phyloP scores from a whole-genome alignment of 2,329 filamentous ascomycete species.

The Botrytis elliptica region DNA sequence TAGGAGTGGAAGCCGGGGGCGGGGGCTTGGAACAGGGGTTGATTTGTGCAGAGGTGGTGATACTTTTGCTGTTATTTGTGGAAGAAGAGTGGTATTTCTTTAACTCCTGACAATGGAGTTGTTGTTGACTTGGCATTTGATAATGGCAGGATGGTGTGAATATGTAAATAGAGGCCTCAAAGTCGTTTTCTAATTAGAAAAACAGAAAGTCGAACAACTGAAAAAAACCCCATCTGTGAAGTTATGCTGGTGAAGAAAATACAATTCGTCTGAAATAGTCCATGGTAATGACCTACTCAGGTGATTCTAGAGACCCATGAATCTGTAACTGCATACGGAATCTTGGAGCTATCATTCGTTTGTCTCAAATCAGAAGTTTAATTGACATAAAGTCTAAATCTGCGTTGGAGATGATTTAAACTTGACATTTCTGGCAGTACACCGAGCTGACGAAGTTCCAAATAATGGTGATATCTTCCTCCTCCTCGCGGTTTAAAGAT shows the following conservation, averaged over 20 bases:
- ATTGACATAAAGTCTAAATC: background rate
- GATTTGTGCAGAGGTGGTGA: background rate
- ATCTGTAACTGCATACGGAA: background rate
- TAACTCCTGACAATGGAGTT: background rate
- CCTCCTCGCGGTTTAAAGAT: fast-evolving
- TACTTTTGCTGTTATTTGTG: background rate
- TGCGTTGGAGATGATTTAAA: background rate
- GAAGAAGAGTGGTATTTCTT: background rate
- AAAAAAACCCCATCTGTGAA: too few species aligned
- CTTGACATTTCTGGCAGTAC: fast-evolving
- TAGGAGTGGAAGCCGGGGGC: too few species aligned
- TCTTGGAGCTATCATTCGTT: background rate
- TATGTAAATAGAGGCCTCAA: background rate
- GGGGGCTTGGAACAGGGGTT: background rate
- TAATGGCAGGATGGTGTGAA: too few species aligned
- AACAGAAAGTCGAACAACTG: fast-evolving
- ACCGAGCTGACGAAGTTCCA: background rate
- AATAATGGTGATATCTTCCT: too few species aligned
- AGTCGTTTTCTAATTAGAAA: background rate
- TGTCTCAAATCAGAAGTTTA: background rate
- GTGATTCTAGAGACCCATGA: background rate
- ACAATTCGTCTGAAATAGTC: background rate
- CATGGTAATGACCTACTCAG: too few species aligned
- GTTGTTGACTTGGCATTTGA: background rate
- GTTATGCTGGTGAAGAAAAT: background rate